A percentile compares a stretch with the other conserved stretches of the same genome.
phyloP scores from a whole-genome alignment of 2,329 filamentous ascomycete species.

The Hymenoscyphus albidus region DNA sequence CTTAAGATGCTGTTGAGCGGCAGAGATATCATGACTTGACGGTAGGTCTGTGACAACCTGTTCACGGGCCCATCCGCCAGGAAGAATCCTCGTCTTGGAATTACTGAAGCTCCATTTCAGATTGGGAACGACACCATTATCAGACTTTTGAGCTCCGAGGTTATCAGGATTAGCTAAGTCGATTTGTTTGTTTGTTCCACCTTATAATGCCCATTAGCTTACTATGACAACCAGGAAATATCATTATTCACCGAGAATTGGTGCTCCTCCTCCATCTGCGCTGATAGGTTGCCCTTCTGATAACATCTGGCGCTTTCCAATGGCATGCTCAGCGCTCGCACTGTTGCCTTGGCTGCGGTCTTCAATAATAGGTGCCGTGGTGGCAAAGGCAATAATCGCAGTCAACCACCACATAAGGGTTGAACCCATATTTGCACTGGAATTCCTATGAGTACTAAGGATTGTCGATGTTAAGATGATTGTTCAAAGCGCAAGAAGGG shows the following conservation, averaged over 20 bases:
- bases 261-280: conserved; percentile 53
- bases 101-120: conserved; percentile 68
- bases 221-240: background rate
- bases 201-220: conserved; percentile 36
- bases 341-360: background rate
- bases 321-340: background rate
- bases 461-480: too few species aligned
- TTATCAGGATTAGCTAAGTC: conserved; percentile 63
- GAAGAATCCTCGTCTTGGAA: conserved; percentile 58
- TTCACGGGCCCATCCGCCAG: conserved; percentile 63
- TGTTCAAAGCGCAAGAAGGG: too few species aligned
- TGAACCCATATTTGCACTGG: too few species aligned
- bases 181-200: conserved; percentile 58
- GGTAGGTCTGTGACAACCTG: conserved; percentile 66
- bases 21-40: conserved; percentile 61
- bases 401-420: background rate
- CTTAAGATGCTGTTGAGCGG: conserved; percentile 63
- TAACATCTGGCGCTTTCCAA: conserved; percentile 36
- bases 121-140: conserved; percentile 61
- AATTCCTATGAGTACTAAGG: too few species aligned
- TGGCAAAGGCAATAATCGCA: background rate
- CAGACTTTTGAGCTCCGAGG: conserved; percentile 57
- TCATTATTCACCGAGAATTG: conserved; percentile 48
- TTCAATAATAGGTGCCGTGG: background rate
- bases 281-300: conserved; percentile 53